Evolutionary conservation across 1,139 yeast species (phyloP).

Genomic region (Zygoascus hellenicus): DNA sequence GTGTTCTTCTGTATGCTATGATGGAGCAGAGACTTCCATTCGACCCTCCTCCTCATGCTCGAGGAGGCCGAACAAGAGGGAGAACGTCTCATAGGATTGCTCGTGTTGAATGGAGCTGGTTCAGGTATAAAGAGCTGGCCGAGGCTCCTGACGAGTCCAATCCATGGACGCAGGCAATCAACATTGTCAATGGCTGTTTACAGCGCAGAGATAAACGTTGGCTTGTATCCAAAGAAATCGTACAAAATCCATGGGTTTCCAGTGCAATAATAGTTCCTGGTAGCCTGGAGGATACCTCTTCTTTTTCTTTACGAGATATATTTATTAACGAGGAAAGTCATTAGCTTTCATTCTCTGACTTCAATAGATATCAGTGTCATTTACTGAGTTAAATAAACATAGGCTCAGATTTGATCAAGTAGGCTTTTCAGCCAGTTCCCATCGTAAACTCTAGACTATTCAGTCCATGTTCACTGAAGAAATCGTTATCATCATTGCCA

Average conservation of each 20-base stretch:
- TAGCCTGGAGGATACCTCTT: neutral
- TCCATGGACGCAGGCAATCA: slow-evolving; percentile 43
- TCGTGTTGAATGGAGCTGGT: slow-evolving; percentile 90
- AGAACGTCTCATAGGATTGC: slow-evolving; percentile 87
- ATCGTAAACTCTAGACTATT: neutral
- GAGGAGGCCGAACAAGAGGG: slow-evolving; percentile 45
- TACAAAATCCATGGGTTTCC: slow-evolving; percentile 34
- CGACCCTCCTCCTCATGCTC: slow-evolving; percentile 43
- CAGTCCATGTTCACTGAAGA: neutral
- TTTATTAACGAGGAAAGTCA: neutral
- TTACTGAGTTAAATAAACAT: too few relatives aligned
- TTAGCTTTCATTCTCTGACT: too few relatives aligned
- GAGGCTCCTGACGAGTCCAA: slow-evolving; percentile 5
- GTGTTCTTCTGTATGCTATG: slow-evolving; percentile 78
- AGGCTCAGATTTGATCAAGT: slow-evolving; percentile 23
- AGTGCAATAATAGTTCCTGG: slow-evolving; percentile 7
- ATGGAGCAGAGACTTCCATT: slow-evolving; percentile 85
- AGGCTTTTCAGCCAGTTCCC: neutral
- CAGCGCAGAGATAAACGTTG: slow-evolving; percentile 49
- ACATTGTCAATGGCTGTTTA: slow-evolving; percentile 48
- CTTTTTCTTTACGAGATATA: neutral
- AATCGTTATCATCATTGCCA: slow-evolving; percentile 6
- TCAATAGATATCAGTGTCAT: too few relatives aligned
- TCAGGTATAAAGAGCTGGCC: slow-evolving; percentile 27
- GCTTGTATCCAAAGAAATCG: slow-evolving; percentile 36